Base-by-base conservation (phyloP, 202 grass and related monocot species). In the Bolboschoenoplectus hybrid region DNA sequence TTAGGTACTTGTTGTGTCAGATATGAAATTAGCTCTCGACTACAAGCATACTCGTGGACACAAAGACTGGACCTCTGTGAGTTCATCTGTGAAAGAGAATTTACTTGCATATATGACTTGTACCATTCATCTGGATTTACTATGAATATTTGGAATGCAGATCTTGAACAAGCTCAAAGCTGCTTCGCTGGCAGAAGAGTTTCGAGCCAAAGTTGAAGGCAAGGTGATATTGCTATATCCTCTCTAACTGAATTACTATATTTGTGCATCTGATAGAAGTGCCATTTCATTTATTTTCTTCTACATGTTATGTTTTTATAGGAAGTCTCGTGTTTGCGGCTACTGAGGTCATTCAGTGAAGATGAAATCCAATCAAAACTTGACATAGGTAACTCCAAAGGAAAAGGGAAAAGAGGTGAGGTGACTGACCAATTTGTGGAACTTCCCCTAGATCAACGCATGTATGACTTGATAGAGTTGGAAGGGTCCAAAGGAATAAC, bases 51-150 rank as follows among this genome's bases (percentile, higher is more conserved):
- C 68, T 70, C 45, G 64, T 85, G 93, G 96, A 56, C 96, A 96
- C 70, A 94, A 93, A 91, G 93, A 87, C 85, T 98, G 96, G 96
- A 94, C 93, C 89, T 91, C 81, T 90, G 93, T 96, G 93, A 94
- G 91, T 76, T 86, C 78, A 56, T 55, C 85, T 88, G 53, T 17
- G 9, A 44, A 55, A 53, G 51, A 55, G 65, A 88, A 84, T 56
- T 88, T 73, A 40, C 43, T 66, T 43, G 17, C 43, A 86, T 86
- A 35, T 74, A 55, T 40, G 75, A 56, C 60, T 87, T 65, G 36
- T 71, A 20, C 51, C 13, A 35, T 26, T 62, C 13, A 61, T 64
- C 83, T 5, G 60, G 13, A 81, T 67, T 87, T 83, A 65, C 47
- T 82, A 63, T 69, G 76, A 89, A 40, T 60, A 47, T 44, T 45